Evolutionary conservation across 73 alveolate species (phyloP).

Genomic region (Paramecium biaurelia): DNA sequence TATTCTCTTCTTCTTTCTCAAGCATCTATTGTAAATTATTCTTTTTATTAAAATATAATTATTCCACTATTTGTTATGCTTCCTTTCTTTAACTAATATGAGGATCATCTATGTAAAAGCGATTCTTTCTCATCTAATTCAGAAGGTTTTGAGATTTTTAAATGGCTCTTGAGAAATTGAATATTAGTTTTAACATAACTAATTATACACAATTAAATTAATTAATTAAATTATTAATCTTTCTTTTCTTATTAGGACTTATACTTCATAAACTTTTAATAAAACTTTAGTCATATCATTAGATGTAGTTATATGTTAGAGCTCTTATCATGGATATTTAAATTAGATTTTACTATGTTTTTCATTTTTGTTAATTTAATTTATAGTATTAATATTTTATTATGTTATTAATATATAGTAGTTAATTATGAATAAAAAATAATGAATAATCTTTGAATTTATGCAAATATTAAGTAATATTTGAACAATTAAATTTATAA

Average conservation of each 20-base stretch:
- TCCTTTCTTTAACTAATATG: neutral
- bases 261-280: neutral
- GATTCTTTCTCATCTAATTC: neutral
- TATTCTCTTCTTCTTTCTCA: neutral
- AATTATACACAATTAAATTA: constrained; percentile 9
- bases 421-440: neutral
- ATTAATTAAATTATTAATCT: neutral
- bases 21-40: neutral
- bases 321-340: too few species aligned
- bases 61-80: neutral
- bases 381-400: too few species aligned
- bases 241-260: neutral
- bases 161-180: neutral
- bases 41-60: neutral
- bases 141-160: neutral
- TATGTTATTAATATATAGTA: too few species aligned
- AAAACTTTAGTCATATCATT: too few species aligned
- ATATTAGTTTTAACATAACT: neutral
- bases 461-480: neutral
- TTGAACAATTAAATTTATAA: neutral
- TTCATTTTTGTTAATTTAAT: too few species aligned
- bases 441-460: neutral
- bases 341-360: too few species aligned
- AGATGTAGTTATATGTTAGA: neutral
- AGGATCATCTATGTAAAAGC: neutral